Evolutionary conservation across 352 stramenopile species (phyloP).

Genomic region (Achlya hypogyna): DNA sequence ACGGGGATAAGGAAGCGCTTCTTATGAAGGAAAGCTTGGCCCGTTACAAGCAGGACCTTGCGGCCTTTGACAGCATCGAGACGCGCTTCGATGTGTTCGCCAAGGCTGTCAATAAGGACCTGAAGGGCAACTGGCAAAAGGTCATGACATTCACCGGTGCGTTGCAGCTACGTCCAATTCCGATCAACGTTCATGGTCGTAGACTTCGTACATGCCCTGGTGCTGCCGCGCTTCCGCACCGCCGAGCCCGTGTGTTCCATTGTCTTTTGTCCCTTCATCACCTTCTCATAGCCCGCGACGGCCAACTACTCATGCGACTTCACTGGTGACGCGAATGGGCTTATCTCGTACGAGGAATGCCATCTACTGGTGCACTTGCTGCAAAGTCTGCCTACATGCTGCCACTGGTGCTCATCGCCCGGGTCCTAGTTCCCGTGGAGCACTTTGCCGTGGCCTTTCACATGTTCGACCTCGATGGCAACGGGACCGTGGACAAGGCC

Average conservation of each 20-base stretch:
- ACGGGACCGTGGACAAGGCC: conserved; percentile 54
- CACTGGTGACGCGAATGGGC: conserved; percentile 50
- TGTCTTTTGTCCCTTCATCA: background rate
- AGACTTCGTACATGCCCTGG: conserved; percentile 68
- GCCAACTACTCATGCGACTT: conserved; percentile 64
- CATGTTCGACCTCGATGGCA: conserved; percentile 71
- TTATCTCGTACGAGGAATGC: conserved; percentile 77
- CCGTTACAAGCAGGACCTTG: conserved; percentile 17
- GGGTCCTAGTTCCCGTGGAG: conserved; percentile 45
- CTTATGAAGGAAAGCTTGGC: conserved; percentile 18
- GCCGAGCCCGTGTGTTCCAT: conserved; percentile 31
- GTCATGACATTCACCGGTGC: conserved; percentile 69
- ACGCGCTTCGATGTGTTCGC: conserved; percentile 53
- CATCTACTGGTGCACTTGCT: conserved; percentile 69
- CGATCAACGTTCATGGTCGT: no score
- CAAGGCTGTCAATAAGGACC: conserved; percentile 29
- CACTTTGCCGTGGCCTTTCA: conserved; percentile 73
- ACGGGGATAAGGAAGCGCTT: conserved; percentile 1
- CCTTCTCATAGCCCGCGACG: conserved; percentile 32
- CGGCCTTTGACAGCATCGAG: conserved; percentile 19
- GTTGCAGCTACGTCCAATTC: no score
- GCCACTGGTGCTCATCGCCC: background rate
- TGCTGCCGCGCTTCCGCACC: conserved; percentile 60
- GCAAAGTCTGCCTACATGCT: conserved; percentile 36
- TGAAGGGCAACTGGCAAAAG: conserved; percentile 21